Evolutionary conservation across 768 basidiomycete species (phyloP), one percentile per base, ranked within the genome.

Genomic region (Amanita muscaria): DNA sequence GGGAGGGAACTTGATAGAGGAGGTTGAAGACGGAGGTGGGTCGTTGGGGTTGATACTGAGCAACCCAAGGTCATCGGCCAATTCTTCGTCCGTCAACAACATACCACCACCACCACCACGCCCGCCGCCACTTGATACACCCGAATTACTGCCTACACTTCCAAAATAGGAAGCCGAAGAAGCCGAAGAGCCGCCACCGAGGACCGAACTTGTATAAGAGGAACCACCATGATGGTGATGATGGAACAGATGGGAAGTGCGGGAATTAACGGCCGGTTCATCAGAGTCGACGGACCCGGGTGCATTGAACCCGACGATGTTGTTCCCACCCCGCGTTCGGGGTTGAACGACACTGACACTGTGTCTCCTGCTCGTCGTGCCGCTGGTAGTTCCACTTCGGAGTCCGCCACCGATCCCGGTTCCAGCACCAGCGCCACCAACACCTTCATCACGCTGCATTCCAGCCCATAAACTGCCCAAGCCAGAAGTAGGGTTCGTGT

Each of bases 341-440:
- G 85, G 83, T 57, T 86, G 88, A 10, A 88, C 84, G 53, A 88
- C 77, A 49, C 81, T 84, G 52, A 90, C 87, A 47, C 84, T 88
- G 51, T 90, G 88, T 15, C 88, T 68, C 29, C 88, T 66, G 52
- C 85, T 88, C 5, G 88, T 88, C 4, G 86, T 83, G 2, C 87
- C 88, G 53, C 87, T 89, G 6, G 43, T 36, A 12, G 35, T 44
- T 5, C 43, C 44, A 12, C 37, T 69, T 25, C 68, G 68, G 4
- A 76, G 79, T 37, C 74, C 76, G 58, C 83, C 78, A 49, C 80
- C 80, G 29, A 73, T 68, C 3, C 74, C 78, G 69, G 74, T 75
- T n/a, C 80, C 77, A 0, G 79, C 71, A n/a, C n/a, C n/a, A n/a
- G n/a, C n/a, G 27, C 37, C 69, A 27, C 68, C 69, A 5, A 76